These are phyloP conservation scores for Vitis riparia DNA, from an alignment of 164 flowering plant genomes.

Conservation along the genomic window DNA sequence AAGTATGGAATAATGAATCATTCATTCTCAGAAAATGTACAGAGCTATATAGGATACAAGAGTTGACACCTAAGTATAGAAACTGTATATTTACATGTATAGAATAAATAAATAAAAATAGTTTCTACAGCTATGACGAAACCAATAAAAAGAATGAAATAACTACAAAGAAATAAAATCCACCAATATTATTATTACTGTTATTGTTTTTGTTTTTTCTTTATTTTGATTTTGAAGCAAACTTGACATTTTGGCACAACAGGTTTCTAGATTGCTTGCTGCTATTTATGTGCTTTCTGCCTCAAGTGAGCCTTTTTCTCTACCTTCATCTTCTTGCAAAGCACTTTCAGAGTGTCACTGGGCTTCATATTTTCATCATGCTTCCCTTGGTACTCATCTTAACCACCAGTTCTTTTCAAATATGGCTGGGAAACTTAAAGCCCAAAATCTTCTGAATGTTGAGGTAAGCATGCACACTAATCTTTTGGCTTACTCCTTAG, in stretches of 20 bases:
- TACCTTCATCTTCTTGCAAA: slow-evolving; percentile 34
- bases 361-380: slow-evolving; percentile 97
- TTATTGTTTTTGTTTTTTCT: background rate
- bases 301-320: slow-evolving; percentile 34
- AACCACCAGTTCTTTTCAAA: slow-evolving; percentile 48
- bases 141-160: no score
- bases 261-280: slow-evolving; percentile 87
- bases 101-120: no score
- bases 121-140: no score
- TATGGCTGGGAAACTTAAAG: slow-evolving; percentile 28
- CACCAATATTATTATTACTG: no score
- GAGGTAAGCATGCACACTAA: slow-evolving; percentile 38
- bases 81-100: no score
- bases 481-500: no score
- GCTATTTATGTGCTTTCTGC: slow-evolving; percentile 47
- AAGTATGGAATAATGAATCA: no score
- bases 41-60: no score
- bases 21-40: no score
- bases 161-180: no score
- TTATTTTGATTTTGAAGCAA: background rate
- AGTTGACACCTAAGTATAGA: no score
- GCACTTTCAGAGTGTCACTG: slow-evolving; percentile 58
- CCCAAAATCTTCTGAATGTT: slow-evolving; percentile 16
- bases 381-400: slow-evolving; percentile 75
- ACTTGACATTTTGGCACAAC: slow-evolving; percentile 16